Evolutionary conservation across 2,329 filamentous ascomycete genomes (phyloP).

Genomic region (Neoscytalidium dimidiatum): DNA sequence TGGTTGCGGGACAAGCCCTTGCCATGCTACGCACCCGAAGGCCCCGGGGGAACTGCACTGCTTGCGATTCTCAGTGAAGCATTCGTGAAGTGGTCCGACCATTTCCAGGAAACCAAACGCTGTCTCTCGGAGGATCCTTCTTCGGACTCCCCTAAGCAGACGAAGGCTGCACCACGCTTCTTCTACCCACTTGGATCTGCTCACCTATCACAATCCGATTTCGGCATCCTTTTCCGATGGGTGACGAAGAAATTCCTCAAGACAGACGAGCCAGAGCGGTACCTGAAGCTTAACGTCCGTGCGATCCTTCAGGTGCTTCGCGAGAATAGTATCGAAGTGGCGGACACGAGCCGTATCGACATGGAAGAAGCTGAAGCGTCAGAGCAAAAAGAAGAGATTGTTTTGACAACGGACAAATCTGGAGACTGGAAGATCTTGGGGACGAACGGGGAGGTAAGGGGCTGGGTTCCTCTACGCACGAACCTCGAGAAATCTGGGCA

Average conservation of each 20-base stretch:
- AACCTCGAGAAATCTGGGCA: constrained; percentile 11
- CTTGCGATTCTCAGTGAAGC: constrained; percentile 74
- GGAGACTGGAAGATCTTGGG: constrained; percentile 38
- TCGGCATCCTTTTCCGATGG: constrained; percentile 79
- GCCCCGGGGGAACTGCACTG: constrained; percentile 55
- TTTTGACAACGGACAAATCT: constrained; percentile 16
- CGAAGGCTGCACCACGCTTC: constrained; percentile 59
- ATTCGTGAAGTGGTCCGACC: constrained; percentile 76
- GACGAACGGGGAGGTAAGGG: constrained; percentile 31
- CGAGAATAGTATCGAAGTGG: constrained; percentile 44
- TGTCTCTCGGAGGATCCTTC: constrained; percentile 61
- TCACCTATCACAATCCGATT: constrained; percentile 81
- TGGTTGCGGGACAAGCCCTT: constrained; percentile 73
- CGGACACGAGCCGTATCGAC: constrained; percentile 41
- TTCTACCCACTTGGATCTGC: constrained; percentile 76
- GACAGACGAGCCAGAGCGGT: constrained; percentile 69
- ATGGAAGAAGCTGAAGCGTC: constrained; percentile 33
- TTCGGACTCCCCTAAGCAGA: constrained; percentile 41
- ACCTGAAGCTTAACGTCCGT: constrained; percentile 82
- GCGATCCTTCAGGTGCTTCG: constrained; percentile 73
- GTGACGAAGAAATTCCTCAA: constrained; percentile 52
- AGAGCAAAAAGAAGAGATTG: constrained; percentile 23
- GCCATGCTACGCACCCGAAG: constrained; percentile 62
- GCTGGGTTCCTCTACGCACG: constrained; percentile 36
- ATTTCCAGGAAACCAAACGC: constrained; percentile 69